Conservation (phyloP, 345 rosid genomes). For the Odontarrhena argentea region DNA sequence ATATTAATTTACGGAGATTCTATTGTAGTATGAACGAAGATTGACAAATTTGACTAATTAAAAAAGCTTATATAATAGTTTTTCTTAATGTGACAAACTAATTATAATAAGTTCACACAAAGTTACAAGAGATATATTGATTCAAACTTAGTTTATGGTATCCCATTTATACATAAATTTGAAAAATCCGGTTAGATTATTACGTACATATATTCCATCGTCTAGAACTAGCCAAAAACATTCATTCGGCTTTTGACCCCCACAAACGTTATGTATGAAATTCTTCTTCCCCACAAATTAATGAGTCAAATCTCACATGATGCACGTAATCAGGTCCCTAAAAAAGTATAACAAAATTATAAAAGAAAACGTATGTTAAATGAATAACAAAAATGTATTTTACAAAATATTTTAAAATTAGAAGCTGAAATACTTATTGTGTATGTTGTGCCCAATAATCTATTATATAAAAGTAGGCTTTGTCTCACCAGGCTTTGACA, state of each 20-base stretch:
- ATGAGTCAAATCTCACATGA: neutral
- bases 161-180: constrained; percentile 18
- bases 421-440: no score
- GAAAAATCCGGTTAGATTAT: neutral
- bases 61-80: neutral
- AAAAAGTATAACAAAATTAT: neutral
- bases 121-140: neutral
- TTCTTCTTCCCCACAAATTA: neutral
- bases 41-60: no score
- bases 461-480: no score
- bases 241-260: constrained; percentile 2
- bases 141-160: neutral
- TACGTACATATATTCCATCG: neutral
- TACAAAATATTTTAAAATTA: no score
- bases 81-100: neutral
- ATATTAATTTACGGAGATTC: no score
- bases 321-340: constrained; percentile 20
- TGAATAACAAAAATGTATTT: neutral
- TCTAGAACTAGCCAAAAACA: constrained; percentile 11
- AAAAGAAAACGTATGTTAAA: neutral
- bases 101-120: neutral
- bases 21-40: no score
- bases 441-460: no score
- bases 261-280: constrained; percentile 16
- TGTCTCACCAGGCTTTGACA: no score